Conservation (phyloP, 345 rosid genomes). For the Citrus glauca region DNA sequence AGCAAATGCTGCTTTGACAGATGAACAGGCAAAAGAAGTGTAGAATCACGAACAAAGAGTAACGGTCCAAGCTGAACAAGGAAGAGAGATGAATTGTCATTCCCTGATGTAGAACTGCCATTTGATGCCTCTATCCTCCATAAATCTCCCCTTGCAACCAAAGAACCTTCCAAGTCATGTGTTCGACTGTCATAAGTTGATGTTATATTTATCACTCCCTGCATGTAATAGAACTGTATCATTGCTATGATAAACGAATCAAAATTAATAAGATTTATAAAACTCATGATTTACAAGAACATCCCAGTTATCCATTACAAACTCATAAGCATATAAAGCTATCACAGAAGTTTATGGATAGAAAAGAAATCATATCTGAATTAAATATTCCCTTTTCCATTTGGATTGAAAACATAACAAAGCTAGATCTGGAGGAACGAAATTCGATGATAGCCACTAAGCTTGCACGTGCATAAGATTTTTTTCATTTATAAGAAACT, state of each 20-base stretch:
- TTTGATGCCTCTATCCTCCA: constrained; percentile 92
- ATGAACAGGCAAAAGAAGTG: constrained; percentile 89
- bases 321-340: not conserved
- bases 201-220: constrained; percentile 74
- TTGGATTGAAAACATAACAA: not conserved
- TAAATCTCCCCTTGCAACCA: constrained; percentile 91
- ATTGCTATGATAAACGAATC: not conserved
- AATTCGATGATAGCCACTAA: not conserved
- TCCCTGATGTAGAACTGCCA: constrained; percentile 56
- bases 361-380: not conserved
- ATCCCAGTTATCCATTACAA: not conserved
- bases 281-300: not conserved
- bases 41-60: constrained; percentile 78
- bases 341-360: not conserved
- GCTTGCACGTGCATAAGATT: not conserved
- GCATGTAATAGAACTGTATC: constrained; percentile 20
- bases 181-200: constrained; percentile 81
- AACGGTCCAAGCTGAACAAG: constrained; percentile 95
- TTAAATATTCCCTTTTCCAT: not conserved
- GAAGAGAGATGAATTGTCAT: constrained; percentile 73
- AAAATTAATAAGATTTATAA: not conserved
- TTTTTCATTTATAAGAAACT: not conserved
- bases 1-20: constrained; percentile 94
- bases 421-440: not conserved
- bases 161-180: constrained; percentile 60